Evolutionary conservation across 306 rosid genomes (phyloP), one percentile per base, ranked within the genome.

Genomic region (Dalbergia cultrata): DNA sequence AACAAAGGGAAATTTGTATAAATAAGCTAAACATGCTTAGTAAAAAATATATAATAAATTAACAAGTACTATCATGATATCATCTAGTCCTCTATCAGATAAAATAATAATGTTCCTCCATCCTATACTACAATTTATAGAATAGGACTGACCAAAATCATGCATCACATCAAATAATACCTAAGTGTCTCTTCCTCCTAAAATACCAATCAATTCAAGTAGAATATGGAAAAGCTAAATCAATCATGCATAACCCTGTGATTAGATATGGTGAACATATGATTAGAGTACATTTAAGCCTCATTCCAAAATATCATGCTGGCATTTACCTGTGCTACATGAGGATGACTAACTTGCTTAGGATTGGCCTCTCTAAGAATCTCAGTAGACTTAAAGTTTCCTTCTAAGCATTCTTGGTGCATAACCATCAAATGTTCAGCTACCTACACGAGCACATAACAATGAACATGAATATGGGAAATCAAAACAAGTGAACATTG

Each of bases 331-430:
- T 86, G 88, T 80, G 54, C 22, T 37, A 70, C 89, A 26, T 75
- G 90, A 81, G 89, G 72, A 83, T 14, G 50, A 16, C 85, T 64
- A 61, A 65, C 81, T 76, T 86, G 86, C 14, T 76, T 81, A 33
- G 13, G 69, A 72, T 14, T 77, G 44, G 90, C 69, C 81, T 85
- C 87, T 86, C 89, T 87, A 21, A 88, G 85, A 33, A 13, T 71
- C 58, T 86, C 93, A 11, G 92, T 65, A 26, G 89, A 84, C 35
- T 67, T 81, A 71, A 80, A 88, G 71, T 91, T 85, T 63, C 90
- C 84, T 5, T 85, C 83, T 65, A 90, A 59, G 82, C 91, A 92
- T 49, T 89, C 97, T 69, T 89, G 91, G 26, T 90, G 83, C 94
- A 90, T 76, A 50, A 71, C 35, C 87, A 90, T 82, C 37, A 91